A percentile compares a stretch with the other conserved stretches of the same genome.
phyloP scores from a whole-genome alignment of 257 asterid genomes.

The Cynanchum wilfordii region DNA sequence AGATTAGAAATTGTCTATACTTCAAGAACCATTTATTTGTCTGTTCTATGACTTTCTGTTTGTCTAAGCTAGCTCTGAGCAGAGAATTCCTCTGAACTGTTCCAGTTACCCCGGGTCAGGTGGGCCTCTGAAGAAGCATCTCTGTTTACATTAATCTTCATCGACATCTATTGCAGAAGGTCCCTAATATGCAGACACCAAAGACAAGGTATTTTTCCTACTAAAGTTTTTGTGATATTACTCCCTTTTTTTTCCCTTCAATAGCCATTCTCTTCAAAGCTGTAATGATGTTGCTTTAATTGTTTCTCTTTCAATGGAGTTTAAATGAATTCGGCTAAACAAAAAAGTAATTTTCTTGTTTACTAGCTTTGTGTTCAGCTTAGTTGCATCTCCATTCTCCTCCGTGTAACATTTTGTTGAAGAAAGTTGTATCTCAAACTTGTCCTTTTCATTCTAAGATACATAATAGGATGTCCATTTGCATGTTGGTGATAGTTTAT shows the following conservation, averaged over 20 bases:
- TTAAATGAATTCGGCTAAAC: not conserved
- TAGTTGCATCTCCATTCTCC: not conserved
- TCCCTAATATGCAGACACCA: conserved; percentile 68
- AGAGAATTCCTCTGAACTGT: conserved; percentile 37
- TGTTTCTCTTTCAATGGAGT: not conserved
- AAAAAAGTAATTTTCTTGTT: not conserved
- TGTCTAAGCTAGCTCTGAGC: conserved; percentile 21
- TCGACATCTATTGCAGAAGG: conserved; percentile 19
- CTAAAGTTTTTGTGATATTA: not conserved
- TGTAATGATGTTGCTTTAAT: not conserved
- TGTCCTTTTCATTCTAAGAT: not conserved
- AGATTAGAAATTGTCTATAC: conserved; percentile 32
- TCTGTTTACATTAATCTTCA: conserved; percentile 25
- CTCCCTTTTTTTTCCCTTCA: conserved; percentile 6
- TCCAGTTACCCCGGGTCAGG: conserved; percentile 52
- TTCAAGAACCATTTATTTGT: conserved; percentile 17
- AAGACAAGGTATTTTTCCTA: conserved; percentile 54
- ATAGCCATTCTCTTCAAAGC: not conserved
- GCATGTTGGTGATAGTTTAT: not conserved
- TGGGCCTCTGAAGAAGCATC: conserved; percentile 39
- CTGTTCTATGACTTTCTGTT: conserved; percentile 25
- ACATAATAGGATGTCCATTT: not conserved
- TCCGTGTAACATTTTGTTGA: not conserved
- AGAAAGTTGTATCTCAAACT: not conserved
- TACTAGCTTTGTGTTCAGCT: not conserved